Base-by-base conservation (phyloP, 371 early-diverging fungal genomes). In the Mucor velutinosus region DNA sequence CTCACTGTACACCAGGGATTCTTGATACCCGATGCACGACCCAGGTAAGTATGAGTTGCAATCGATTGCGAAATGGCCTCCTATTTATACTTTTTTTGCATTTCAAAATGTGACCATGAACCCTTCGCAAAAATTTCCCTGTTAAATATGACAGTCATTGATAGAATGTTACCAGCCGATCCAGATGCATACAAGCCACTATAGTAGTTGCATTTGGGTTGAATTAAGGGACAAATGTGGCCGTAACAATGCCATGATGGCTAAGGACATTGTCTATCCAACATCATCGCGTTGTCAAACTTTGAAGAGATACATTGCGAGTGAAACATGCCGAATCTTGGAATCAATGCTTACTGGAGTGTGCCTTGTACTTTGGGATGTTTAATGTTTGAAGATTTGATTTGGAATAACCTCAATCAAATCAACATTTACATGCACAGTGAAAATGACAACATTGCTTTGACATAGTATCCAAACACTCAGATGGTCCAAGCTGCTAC, bases 1-100 rank as follows among this genome's bases (percentile, higher is more conserved):
- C 69, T 61, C 67, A 55, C 75, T 70, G 75, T 75, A 63, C 67
- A 72, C 49, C 64, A 70, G 59, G 72, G 70, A 67, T 77, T 67
- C 59, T 62, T 80, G 80, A 77, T 75, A 73, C 75, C 72, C 69
- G 60, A 63, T 73, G 68, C 69, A 76, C 80, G 76, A 71, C 78
- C 76, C 80, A 80, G 80, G 80, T 80, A 80, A 80, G 80, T 80
- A 80, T 80, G 80, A 66, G 62, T 60, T 63, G 56, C 62, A 65
- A 73, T 53, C n/a, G 21, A 68, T 49, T 70, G 67, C 63, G 45
- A 67, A 68, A 62, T 43, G 7, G 1, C 4, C 25, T 1, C 27
- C 59, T 68, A 51, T 76, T 70, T 76, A 76, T 76, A 76, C 69
- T 71, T 76, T 76, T 76, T 70, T 17, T 14, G 3, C 29, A 21